Base-by-base conservation (phyloP, 352 stramenopile genomes). In the Phytophthora tubulina region DNA sequence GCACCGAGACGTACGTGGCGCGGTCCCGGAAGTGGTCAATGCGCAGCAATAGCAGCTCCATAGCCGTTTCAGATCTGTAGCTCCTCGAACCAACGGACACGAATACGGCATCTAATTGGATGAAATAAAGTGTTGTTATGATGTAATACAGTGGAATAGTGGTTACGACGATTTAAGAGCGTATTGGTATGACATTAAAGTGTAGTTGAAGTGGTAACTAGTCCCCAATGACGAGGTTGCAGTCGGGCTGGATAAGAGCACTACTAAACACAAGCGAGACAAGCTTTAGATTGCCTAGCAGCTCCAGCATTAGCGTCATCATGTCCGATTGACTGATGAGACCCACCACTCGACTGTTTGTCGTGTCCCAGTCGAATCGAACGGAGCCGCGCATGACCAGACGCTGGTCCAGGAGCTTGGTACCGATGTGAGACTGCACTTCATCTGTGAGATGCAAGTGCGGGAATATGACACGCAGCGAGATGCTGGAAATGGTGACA, bases 1-100 rank as follows among this genome's bases (percentile, higher is more conserved):
- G 52, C 15, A 74, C 80, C 51, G 76, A 74, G n/a, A 92, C 61
- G 60, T 95, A 95, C 42, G 70, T 70, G 17, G 65, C 57, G 30
- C 84, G 85, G 60, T 91, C 84, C 30, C 67, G 80, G 70, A 95
- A 82, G 71, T 85, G 77, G 69, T 95, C 88, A 41, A 95, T 85
- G 31, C 88, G 84, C 30, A 95, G 52, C 36, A 92, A 67, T 41
- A 95, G 61, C 59, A 83, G 62, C 69, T 93, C 82, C 81, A 91
- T 42, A 49, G 6, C 42, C 42, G 56, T 56, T 55, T 58, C 49
- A 7, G 38, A 30, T 46, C 13, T 52, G 42, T 38, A 58, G 39
- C 63, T 56, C 39, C 9, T 51, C 11, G 7, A 52, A 46, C 50
- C 49, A 72, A 72, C 51, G 31, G 57, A 57, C 56, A 48, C 21